Evolutionary conservation across 768 basidiomycete species (phyloP).

Genomic region (Suillus lakei): DNA sequence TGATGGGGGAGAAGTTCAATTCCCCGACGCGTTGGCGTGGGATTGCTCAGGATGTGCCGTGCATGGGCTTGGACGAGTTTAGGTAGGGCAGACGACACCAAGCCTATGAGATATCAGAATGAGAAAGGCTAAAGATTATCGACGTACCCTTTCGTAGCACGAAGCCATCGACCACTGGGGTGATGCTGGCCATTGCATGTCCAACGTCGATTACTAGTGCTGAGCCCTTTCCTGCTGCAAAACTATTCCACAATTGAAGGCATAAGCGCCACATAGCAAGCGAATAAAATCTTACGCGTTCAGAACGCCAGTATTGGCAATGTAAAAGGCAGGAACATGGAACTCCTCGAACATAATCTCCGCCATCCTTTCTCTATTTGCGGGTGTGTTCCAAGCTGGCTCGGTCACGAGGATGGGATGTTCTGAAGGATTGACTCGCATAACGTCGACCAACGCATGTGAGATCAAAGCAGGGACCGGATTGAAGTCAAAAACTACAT

Average conservation of each 20-base stretch:
- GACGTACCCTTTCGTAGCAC: constrained; percentile 88
- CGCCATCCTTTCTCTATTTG: constrained; percentile 93
- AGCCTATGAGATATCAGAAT: constrained; percentile 52
- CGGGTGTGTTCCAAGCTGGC: constrained; percentile 93
- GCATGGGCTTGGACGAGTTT: constrained; percentile 83
- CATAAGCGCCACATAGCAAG: constrained; percentile 14
- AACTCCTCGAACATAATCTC: constrained; percentile 99
- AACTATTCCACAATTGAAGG: constrained; percentile 50
- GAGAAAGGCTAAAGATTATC: background rate
- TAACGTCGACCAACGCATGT: constrained; percentile 75
- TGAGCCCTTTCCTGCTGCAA: constrained; percentile 97
- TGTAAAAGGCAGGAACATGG: constrained; percentile 92
- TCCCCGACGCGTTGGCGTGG: constrained; percentile 52
- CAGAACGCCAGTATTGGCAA: constrained; percentile 92
- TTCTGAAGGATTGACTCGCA: constrained; percentile 78
- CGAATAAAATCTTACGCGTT: constrained; percentile 66
- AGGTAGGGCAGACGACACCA: constrained; percentile 75
- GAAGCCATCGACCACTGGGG: constrained; percentile 96
- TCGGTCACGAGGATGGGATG: constrained; percentile 95
- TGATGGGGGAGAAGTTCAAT: constrained; percentile 86
- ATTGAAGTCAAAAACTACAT: constrained; percentile 74
- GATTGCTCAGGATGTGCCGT: constrained; percentile 62
- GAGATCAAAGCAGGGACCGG: constrained; percentile 72
- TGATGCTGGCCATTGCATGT: constrained; percentile 85
- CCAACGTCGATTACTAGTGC: constrained; percentile 96